phyloP scores from a whole-genome alignment of 805 yeast species.

The Lipomyces yamanashiensis region DNA sequence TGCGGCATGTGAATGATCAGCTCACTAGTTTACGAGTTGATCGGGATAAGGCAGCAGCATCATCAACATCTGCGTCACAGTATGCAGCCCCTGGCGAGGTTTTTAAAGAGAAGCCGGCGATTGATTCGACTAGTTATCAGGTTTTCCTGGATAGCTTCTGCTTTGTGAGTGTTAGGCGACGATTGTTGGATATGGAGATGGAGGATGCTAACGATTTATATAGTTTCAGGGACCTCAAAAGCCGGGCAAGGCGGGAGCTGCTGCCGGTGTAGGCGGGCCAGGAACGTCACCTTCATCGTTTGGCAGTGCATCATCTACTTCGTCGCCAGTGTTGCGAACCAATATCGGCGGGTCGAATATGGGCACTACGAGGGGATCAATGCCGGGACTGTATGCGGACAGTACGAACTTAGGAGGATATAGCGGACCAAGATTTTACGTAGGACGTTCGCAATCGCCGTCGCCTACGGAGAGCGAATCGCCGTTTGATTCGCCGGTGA shows the following conservation, averaged over 20 bases:
- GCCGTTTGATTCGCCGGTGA: conserved; percentile 17
- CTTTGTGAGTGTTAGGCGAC: conserved; percentile 38
- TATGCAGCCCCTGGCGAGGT: neutral
- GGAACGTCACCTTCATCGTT: neutral
- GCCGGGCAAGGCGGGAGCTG: neutral
- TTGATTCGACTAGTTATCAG: conserved; percentile 48
- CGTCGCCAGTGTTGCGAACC: neutral
- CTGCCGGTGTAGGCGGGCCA: neutral
- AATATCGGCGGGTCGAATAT: too few relatives aligned
- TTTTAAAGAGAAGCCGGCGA: conserved; percentile 38
- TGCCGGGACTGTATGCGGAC: neutral
- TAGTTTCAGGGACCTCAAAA: conserved; percentile 30
- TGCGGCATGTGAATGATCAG: conserved; percentile 33
- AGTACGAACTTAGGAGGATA: neutral
- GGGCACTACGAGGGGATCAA: too few relatives aligned
- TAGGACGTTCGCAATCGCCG: conserved; percentile 17
- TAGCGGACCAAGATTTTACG: conserved; percentile 8
- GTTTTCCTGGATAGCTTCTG: conserved; percentile 49
- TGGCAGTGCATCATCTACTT: neutral
- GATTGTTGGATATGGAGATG: too few relatives aligned
- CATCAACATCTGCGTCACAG: neutral
- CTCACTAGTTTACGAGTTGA: conserved; percentile 26
- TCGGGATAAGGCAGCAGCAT: conserved; percentile 9
- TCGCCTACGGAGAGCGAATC: conserved; percentile 20
- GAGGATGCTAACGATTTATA: neutral